Evolutionary conservation across 352 stramenopile species (phyloP).

Genomic region (Globisporangium abappressorium): DNA sequence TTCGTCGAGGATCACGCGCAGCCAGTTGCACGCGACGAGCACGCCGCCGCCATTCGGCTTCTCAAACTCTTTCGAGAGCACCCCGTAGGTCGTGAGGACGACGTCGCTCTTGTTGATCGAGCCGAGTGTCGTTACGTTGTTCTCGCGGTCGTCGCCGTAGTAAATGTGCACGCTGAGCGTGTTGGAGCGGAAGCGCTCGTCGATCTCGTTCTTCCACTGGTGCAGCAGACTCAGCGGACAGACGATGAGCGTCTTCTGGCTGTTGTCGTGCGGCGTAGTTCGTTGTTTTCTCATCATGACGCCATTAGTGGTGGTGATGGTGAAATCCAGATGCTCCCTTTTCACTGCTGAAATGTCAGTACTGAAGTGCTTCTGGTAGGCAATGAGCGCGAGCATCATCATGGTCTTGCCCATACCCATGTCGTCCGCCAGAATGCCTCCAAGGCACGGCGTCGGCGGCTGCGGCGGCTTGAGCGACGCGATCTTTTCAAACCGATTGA

Average conservation of each 20-base stretch:
- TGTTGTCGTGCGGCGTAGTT: slow-evolving; percentile 3
- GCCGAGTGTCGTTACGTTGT: slow-evolving; percentile 6
- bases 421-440: slow-evolving; percentile 88
- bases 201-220: slow-evolving; percentile 86
- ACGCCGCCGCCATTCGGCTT: slow-evolving; percentile 28
- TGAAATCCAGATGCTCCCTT: neutral
- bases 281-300: slow-evolving; percentile 5
- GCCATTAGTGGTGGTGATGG: neutral
- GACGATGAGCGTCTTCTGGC: slow-evolving; percentile 72
- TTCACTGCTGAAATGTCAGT: neutral
- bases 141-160: slow-evolving; percentile 66
- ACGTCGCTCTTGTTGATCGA: slow-evolving; percentile 52
- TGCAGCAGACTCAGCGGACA: slow-evolving; percentile 86
- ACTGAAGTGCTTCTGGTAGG: slow-evolving; percentile 50
- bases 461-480: slow-evolving; percentile 57
- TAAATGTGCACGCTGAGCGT: slow-evolving; percentile 60
- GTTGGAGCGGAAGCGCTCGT: slow-evolving; percentile 54
- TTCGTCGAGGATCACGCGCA: slow-evolving; percentile 89
- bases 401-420: slow-evolving; percentile 92
- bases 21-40: slow-evolving; percentile 53
- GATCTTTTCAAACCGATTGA: slow-evolving; percentile 82
- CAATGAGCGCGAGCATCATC: slow-evolving; percentile 71
- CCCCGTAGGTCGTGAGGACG: slow-evolving; percentile 84
- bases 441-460: slow-evolving; percentile 55
- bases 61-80: slow-evolving; percentile 68